Conservation (phyloP, 208 protist species). For the Entamoeba moshkovskii region DNA sequence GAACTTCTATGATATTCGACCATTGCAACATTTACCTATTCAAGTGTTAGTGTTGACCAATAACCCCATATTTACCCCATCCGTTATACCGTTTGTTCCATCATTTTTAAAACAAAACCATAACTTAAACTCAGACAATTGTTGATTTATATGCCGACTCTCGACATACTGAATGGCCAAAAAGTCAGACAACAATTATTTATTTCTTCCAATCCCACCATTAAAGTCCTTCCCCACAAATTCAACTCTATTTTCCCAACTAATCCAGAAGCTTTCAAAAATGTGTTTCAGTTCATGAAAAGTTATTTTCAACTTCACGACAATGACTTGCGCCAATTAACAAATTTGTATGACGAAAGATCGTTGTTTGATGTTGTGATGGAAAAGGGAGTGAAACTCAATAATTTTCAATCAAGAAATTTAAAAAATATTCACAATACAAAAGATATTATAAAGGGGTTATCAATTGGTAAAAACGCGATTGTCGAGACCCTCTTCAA, state of each 20-base stretch:
- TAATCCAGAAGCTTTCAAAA: background rate
- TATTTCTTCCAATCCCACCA: background rate
- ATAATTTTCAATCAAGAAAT: background rate
- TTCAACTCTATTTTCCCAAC: background rate
- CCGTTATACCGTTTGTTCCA: background rate
- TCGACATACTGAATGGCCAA: background rate
- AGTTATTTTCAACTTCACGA: background rate
- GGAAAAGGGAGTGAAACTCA: background rate
- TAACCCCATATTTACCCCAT: background rate
- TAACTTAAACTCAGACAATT: background rate
- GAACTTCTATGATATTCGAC: background rate
- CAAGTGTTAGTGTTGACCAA: background rate
- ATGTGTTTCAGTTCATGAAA: background rate
- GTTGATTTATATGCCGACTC: background rate
- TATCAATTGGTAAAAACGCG: background rate
- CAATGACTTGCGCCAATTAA: background rate
- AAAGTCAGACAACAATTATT: background rate
- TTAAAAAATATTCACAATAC: background rate
- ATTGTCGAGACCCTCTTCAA: background rate
- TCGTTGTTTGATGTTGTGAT: background rate
- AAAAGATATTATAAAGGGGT: background rate
- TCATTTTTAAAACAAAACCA: background rate
- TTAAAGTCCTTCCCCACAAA: background rate
- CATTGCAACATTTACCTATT: background rate
- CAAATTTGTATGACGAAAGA: background rate